Base-by-base conservation (phyloP, 768 basidiomycete species). In the Auriculariales sp. region DNA sequence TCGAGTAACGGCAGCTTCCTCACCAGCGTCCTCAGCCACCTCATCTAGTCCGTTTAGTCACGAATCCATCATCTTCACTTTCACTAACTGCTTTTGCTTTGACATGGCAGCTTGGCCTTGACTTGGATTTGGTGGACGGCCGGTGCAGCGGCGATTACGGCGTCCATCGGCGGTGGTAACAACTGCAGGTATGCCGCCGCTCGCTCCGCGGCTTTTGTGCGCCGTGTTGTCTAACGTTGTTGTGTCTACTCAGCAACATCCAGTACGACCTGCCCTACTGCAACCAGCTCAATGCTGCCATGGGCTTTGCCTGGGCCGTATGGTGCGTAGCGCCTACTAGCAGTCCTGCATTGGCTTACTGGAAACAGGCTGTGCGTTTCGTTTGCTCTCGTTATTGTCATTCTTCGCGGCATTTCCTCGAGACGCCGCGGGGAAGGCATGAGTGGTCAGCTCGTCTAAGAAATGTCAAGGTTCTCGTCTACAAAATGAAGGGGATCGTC, bases 51-150 rank as follows among this genome's bases (percentile, higher is more conserved):
- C 53, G 82, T 69, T 28, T 31, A 31, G 31, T 32, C 22, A 28
- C 49, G 42, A 15, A 28, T 28, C 29, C 28, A 46, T 54, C 28
- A 34, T 48, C 36, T 11, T 12, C 27, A 32, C 34, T 9, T 22
- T 22, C 22, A 2, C 17, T 42, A 35, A 19, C 35, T 10, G 19
- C 33, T 11, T 24, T 32, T 7, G 4, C 5, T 15, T 25, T 4
- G 17, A 15, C 12, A 15, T 25, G 31, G n/a, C 53, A 86, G 84
- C 64, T 62, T 87, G 46, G 51, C 69, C 46, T 12, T 88, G 17
- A 84, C 83, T 1, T 88, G 84, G 83, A 69, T 88, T 31, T 69
- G 86, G 52, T 90, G 86, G 86, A 69, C 76, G 2, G 77, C 84
- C 0, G 83, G 72, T 2, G 83, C 83, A 1, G 79, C 83, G 1